Conservation (phyloP, 352 stramenopile genomes). For the Aphanomyces stellatus region DNA sequence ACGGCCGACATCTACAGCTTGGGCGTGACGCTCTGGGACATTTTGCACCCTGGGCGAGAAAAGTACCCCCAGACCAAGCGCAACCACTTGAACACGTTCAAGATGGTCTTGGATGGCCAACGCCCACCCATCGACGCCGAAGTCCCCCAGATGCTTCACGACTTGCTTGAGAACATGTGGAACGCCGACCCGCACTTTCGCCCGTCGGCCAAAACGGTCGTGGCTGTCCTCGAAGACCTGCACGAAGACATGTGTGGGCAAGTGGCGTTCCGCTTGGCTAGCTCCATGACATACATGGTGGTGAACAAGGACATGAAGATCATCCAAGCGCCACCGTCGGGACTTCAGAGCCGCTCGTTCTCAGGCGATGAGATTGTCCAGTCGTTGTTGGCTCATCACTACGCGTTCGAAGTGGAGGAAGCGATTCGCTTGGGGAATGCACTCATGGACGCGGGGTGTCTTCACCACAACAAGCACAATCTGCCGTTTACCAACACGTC, state of each 20-base stretch:
- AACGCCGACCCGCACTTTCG: conserved; percentile 25
- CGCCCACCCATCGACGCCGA: conserved; percentile 33
- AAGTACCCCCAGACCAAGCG: conserved; percentile 52
- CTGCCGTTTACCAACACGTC: conserved; percentile 20
- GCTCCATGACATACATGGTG: not conserved
- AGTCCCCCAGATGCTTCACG: conserved; percentile 31
- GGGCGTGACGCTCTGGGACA: conserved; percentile 72
- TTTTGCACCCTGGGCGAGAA: conserved; percentile 44
- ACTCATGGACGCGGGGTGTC: conserved; percentile 36
- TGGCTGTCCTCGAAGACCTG: conserved; percentile 13
- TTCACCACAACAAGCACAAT: conserved; percentile 38
- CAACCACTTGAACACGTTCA: conserved; percentile 62
- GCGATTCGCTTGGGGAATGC: conserved; percentile 34
- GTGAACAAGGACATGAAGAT: not conserved
- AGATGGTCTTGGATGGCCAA: conserved; percentile 49
- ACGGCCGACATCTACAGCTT: conserved; percentile 62
- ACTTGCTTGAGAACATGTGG: conserved; percentile 42
- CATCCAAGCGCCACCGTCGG: not conserved
- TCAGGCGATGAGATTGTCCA: not conserved
- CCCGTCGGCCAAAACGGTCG: conserved; percentile 23
- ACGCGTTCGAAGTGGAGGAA: conserved; percentile 23
- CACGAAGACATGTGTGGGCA: not conserved
- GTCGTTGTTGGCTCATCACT: conserved; percentile 19
- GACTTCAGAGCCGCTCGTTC: too few relatives aligned
- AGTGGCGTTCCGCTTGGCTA: not conserved